Evolutionary conservation across 2,329 filamentous ascomycete genomes (phyloP).

Genomic region (Stagonosporopsis rhizophila): DNA sequence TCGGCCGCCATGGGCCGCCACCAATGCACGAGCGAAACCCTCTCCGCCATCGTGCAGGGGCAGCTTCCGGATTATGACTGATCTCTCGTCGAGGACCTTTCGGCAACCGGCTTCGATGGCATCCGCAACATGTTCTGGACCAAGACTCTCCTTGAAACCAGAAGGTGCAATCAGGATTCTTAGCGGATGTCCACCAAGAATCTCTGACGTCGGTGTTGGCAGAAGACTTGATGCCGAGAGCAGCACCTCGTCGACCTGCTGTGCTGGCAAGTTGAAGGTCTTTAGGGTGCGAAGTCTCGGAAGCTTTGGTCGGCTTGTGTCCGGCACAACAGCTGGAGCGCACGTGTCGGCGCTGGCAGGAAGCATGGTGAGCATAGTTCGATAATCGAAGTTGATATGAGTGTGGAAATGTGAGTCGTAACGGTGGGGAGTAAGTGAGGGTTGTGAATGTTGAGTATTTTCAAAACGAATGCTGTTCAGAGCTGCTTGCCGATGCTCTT

Average conservation of each 20-base stretch:
- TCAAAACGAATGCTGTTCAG: conserved; percentile 17
- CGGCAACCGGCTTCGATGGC: conserved; percentile 60
- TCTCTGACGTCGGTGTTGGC: conserved; percentile 31
- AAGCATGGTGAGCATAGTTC: conserved; percentile 25
- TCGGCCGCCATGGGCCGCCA: conserved; percentile 53
- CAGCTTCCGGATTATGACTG: conserved; percentile 55
- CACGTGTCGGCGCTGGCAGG: conserved; percentile 9
- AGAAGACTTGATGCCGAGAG: conserved; percentile 26
- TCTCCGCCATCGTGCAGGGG: conserved; percentile 63
- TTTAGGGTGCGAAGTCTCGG: conserved; percentile 30
- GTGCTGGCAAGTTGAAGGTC: conserved; percentile 29
- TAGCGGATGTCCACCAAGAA: conserved; percentile 29
- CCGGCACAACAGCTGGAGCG: conserved; percentile 6
- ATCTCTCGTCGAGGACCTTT: conserved; percentile 50
- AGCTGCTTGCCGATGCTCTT: conserved; percentile 9
- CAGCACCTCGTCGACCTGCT: conserved; percentile 27
- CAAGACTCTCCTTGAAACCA: conserved; percentile 62
- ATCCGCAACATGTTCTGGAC: conserved; percentile 57
- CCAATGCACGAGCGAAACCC: conserved; percentile 58
- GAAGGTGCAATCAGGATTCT: conserved; percentile 60
- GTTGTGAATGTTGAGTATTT: not conserved
- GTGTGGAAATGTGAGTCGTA: not conserved
- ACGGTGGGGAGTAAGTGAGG: not conserved
- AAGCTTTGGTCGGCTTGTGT: conserved; percentile 21
- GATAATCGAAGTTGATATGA: not conserved